These are phyloP conservation scores for Diaporthe sp. DNA, from an alignment of 2,329 filamentous ascomycete genomes.

Conservation along the genomic window DNA sequence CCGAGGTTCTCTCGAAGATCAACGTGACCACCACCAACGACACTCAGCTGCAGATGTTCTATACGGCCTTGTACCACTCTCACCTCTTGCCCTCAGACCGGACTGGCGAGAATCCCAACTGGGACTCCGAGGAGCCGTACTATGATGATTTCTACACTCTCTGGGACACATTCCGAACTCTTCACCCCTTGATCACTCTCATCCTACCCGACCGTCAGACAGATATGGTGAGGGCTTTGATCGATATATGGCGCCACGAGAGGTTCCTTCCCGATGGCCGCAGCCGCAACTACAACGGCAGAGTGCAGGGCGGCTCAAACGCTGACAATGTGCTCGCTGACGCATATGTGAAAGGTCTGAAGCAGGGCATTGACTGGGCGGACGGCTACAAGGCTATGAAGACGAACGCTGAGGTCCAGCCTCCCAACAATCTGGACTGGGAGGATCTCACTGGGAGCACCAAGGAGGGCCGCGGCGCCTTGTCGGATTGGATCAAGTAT, in stretches of 20 bases:
- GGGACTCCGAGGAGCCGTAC: slow-evolving; percentile 68
- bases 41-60: slow-evolving; percentile 69
- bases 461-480: slow-evolving; percentile 76
- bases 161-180: slow-evolving; percentile 73
- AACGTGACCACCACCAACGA: slow-evolving; percentile 68
- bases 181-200: slow-evolving; percentile 69
- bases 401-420: slow-evolving; percentile 75
- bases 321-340: slow-evolving; percentile 80
- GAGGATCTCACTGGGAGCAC: slow-evolving; percentile 71
- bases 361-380: slow-evolving; percentile 70
- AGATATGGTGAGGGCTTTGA: slow-evolving; percentile 68
- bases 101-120: slow-evolving; percentile 72
- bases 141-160: slow-evolving; percentile 73
- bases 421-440: slow-evolving; percentile 70
- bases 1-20: slow-evolving; percentile 73
- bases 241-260: slow-evolving; percentile 73
- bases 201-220: slow-evolving; percentile 66
- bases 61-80: slow-evolving; percentile 79
- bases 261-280: slow-evolving; percentile 76
- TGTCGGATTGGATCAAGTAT: slow-evolving; percentile 76
- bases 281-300: slow-evolving; percentile 78
- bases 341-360: slow-evolving; percentile 77
- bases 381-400: slow-evolving; percentile 69
- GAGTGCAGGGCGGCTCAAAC: slow-evolving; percentile 78
- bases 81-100: slow-evolving; percentile 78